These are phyloP conservation scores for Colletotrichum eleusines DNA, from an alignment of 2,329 filamentous ascomycete species.

Conservation along the genomic window DNA sequence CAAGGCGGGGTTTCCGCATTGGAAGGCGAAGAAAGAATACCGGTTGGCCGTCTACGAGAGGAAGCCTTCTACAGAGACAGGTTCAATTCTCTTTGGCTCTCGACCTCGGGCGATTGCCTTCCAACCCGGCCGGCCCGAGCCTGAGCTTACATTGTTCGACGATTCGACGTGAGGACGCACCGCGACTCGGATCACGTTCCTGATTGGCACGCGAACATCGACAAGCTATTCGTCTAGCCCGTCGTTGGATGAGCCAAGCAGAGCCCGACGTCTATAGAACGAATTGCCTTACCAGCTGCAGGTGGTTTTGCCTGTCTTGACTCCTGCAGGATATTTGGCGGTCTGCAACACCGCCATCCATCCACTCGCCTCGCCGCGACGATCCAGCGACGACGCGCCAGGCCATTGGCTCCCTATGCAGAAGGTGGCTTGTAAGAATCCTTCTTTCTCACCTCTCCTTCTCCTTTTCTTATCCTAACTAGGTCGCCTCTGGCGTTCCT, in stretches of 20 bases:
- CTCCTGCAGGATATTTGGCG: constrained; percentile 37
- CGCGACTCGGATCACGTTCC: not conserved
- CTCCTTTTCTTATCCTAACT: not conserved
- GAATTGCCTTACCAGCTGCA: not conserved
- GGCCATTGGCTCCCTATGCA: constrained; percentile 36
- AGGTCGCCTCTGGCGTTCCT: constrained; percentile 20
- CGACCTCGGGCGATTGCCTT: not conserved
- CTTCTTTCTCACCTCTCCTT: not conserved
- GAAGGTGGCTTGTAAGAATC: constrained; percentile 37
- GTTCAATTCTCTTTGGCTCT: not conserved
- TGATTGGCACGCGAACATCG: not conserved
- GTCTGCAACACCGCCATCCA: constrained; percentile 38
- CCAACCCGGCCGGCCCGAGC: not conserved
- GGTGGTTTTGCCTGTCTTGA: constrained; percentile 16
- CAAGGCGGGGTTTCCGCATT: not conserved
- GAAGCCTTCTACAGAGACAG: not conserved
- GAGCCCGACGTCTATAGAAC: constrained; percentile 7
- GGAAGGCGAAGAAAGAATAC: not conserved
- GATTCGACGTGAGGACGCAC: not conserved
- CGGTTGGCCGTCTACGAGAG: not conserved
- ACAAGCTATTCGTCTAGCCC: constrained; percentile 6
- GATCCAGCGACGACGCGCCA: constrained; percentile 30
- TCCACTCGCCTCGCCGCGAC: constrained; percentile 31
- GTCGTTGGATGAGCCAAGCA: constrained; percentile 8
- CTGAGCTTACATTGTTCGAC: not conserved